Percentiles rank a stretch among this genome's conserved stretches.
Conservation (phyloP, 2,329 filamentous ascomycete genomes). For the Zasmidium angulare region DNA sequence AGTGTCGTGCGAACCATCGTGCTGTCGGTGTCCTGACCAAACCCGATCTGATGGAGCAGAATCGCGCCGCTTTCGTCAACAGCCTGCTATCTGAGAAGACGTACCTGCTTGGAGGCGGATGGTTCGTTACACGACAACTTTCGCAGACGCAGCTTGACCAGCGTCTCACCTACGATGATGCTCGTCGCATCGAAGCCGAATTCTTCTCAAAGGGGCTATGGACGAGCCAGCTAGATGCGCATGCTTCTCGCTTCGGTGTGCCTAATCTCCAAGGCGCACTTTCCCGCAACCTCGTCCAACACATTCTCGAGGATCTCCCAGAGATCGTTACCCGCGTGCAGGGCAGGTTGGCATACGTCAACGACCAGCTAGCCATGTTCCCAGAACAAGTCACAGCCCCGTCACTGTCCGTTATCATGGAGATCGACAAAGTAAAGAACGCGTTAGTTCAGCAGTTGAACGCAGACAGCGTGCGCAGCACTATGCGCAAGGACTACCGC, state of each 20-base stretch:
- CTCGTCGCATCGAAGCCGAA: conserved; percentile 48
- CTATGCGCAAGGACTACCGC: conserved; percentile 46
- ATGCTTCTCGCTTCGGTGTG: conserved; percentile 53
- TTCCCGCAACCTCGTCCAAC: conserved; percentile 49
- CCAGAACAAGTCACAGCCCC: conserved; percentile 66
- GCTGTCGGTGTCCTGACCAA: conserved; percentile 71
- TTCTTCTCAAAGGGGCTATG: conserved; percentile 56
- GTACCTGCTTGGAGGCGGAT: conserved; percentile 69
- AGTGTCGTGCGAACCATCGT: conserved; percentile 42
- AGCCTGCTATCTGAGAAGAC: conserved; percentile 55
- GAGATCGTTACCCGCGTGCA: conserved; percentile 46
- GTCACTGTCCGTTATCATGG: conserved; percentile 62
- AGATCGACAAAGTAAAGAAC: conserved; percentile 58
- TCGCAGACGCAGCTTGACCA: conserved; percentile 51
- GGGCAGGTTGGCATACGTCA: conserved; percentile 52
- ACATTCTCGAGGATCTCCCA: conserved; percentile 45
- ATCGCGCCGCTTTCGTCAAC: conserved; percentile 17
- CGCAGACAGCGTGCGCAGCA: conserved; percentile 44
- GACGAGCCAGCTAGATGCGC: conserved; percentile 41
- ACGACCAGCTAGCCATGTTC: conserved; percentile 56
- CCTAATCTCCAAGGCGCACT: conserved; percentile 49
- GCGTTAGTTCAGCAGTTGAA: conserved; percentile 56
- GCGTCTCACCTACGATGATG: conserved; percentile 45
- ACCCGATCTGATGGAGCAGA: conserved; percentile 65
- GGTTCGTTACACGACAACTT: conserved; percentile 72